Evolutionary conservation across 73 alveolate species (phyloP).

Genomic region (Durusdinium trenchii): DNA sequence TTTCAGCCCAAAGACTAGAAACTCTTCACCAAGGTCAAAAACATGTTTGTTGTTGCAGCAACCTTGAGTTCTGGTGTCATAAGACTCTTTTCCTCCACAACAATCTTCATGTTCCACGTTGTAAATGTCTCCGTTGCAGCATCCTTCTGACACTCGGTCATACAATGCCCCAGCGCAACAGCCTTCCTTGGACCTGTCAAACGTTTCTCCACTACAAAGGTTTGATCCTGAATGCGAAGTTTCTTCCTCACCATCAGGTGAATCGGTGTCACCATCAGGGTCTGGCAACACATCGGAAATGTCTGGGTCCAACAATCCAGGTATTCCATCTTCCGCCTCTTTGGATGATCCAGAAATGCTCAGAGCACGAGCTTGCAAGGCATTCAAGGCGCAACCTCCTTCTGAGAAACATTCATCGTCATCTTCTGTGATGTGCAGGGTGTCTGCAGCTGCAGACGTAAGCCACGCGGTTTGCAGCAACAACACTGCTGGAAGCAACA

Average conservation of each 20-base stretch:
- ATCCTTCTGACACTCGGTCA: conserved; percentile 36
- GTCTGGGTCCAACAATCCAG: conserved; percentile 42
- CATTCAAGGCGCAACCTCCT: conserved; percentile 47
- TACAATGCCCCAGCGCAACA: conserved; percentile 49
- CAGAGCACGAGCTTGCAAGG: conserved; percentile 66
- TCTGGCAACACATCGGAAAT: conserved; percentile 48
- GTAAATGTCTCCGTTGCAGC: conserved; percentile 63
- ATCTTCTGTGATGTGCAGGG: background rate
- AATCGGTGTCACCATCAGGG: conserved; percentile 21
- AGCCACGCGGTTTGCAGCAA: background rate
- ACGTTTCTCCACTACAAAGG: conserved; percentile 48
- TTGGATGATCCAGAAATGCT: background rate
- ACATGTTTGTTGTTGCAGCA: conserved; percentile 67
- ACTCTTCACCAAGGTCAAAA: conserved; percentile 62
- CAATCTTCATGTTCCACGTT: conserved; percentile 56
- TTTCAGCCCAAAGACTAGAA: conserved; percentile 52
- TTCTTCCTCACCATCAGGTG: background rate
- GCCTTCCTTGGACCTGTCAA: conserved; percentile 65
- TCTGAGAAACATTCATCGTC: conserved; percentile 53
- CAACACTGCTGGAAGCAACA: background rate
- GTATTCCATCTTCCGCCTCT: background rate
- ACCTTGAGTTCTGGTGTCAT: conserved; percentile 64
- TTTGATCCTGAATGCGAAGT: conserved; percentile 16
- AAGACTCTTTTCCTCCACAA: conserved; percentile 9
- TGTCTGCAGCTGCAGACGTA: background rate